phyloP scores from a whole-genome alignment of 345 rosid species.

The Lenwebbia sp. region DNA sequence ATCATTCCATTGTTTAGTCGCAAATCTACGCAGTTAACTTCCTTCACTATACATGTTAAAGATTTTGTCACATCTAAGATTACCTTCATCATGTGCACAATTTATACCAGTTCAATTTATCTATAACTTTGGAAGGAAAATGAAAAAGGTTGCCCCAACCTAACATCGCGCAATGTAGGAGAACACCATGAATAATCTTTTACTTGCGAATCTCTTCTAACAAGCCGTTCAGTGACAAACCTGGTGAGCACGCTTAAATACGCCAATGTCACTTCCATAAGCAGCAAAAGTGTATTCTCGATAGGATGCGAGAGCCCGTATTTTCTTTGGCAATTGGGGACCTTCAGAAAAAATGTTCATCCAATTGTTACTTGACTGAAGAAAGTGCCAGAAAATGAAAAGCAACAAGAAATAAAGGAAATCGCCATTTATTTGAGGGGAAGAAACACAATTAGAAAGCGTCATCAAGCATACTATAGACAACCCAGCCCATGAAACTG shows the following conservation, averaged over 20 bases:
- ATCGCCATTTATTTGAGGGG: neutral
- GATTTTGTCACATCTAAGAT: neutral
- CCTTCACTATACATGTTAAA: neutral
- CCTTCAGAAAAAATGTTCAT: slow-evolving; percentile 16
- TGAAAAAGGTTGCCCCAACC: neutral
- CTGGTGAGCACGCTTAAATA: slow-evolving; percentile 80
- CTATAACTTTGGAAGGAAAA: neutral
- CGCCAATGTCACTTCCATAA: slow-evolving; percentile 55
- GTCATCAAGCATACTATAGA: neutral
- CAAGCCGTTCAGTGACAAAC: slow-evolving; percentile 12
- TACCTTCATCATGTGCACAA: neutral
- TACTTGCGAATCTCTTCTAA: neutral
- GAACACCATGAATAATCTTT: neutral
- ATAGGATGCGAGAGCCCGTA: slow-evolving; percentile 76
- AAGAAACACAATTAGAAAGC: neutral
- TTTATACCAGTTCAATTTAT: neutral
- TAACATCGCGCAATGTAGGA: neutral
- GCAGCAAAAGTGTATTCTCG: slow-evolving; percentile 90
- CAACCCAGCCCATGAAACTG: neutral
- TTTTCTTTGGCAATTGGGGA: slow-evolving; percentile 80
- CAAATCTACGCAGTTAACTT: neutral
- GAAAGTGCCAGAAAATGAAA: neutral
- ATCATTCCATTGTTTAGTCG: neutral
- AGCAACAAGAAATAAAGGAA: neutral
- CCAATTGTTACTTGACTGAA: neutral